phyloP scores from a whole-genome alignment of 139 green algal species.

The Chlamydomonas schloesseri region DNA sequence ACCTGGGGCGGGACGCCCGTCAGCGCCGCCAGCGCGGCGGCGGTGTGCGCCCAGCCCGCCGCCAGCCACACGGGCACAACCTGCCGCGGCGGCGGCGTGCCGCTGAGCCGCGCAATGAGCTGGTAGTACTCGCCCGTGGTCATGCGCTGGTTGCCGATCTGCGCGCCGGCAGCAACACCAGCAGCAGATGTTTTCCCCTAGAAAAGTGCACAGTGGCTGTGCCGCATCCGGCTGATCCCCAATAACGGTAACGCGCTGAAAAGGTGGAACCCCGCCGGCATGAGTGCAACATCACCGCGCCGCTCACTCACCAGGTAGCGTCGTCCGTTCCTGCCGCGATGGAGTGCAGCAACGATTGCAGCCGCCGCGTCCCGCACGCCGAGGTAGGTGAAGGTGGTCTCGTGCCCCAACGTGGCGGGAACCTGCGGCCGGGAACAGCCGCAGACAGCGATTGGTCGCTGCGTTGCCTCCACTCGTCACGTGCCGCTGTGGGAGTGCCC shows the following conservation, averaged over 20 bases:
- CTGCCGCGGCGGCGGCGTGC: background rate
- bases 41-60: constrained; percentile 3
- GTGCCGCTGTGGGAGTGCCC: no score
- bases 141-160: constrained; percentile 32
- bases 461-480: no score
- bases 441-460: no score
- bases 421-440: background rate
- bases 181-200: no score
- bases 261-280: no score
- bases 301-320: constrained; percentile 1
- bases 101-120: background rate
- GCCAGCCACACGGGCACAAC: constrained; percentile 27
- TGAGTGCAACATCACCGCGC: background rate
- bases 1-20: constrained; percentile 8
- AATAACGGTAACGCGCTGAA: no score
- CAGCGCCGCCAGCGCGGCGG: background rate
- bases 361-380: constrained; percentile 18
- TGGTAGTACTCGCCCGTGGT: constrained; percentile 28
- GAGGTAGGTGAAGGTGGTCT: constrained; percentile 29
- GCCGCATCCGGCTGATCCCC: no score
- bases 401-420: constrained; percentile 7
- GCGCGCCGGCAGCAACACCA: no score
- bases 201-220: no score
- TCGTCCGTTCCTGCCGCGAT: background rate
- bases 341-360: constrained; percentile 1